phyloP scores from a whole-genome alignment of 805 yeast genomes.

The Candida peoriensis region DNA sequence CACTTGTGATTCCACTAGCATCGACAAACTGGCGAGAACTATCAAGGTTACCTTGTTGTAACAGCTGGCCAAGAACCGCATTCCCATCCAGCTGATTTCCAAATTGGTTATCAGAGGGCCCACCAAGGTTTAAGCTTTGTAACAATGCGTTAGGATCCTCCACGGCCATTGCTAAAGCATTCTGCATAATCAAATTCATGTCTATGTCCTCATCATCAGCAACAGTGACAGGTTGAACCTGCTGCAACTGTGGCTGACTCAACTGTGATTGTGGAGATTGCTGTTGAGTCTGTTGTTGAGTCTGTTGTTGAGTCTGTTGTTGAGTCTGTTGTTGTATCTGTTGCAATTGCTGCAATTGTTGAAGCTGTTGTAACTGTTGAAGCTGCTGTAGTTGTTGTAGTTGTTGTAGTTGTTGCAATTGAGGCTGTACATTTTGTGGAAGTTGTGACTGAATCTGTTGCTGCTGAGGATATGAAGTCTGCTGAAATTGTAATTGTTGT shows the following conservation, averaged over 20 bases:
- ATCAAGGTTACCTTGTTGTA: conserved; percentile 21
- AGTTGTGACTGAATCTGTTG: conserved; percentile 3
- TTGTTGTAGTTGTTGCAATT: conserved; percentile 6
- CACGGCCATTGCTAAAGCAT: conserved; percentile 74
- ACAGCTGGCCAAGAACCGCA: conserved; percentile 16
- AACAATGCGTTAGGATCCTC: conserved; percentile 44
- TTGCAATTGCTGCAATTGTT: conserved; percentile 3
- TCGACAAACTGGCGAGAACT: conserved; percentile 1
- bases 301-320: conserved; percentile 1
- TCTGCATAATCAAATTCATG: conserved; percentile 68
- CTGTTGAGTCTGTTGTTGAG: not conserved
- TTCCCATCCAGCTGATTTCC: conserved; percentile 5
- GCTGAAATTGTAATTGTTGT: conserved; percentile 3
- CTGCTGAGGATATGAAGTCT: no score
- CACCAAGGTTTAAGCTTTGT: conserved; percentile 32
- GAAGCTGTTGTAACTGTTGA: conserved; percentile 2
- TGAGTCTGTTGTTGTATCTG: conserved; percentile 3
- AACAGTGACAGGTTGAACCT: not conserved
- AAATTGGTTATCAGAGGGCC: conserved; percentile 4
- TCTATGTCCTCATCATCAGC: conserved; percentile 45
- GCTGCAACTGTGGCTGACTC: not conserved
- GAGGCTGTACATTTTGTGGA: conserved; percentile 4
- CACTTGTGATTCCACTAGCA: no score
- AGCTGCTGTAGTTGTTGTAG: conserved; percentile 2
- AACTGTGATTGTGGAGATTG: not conserved